Conservation (phyloP, 1,284 basidiomycete species). For the Cystobasidium sp. region DNA sequence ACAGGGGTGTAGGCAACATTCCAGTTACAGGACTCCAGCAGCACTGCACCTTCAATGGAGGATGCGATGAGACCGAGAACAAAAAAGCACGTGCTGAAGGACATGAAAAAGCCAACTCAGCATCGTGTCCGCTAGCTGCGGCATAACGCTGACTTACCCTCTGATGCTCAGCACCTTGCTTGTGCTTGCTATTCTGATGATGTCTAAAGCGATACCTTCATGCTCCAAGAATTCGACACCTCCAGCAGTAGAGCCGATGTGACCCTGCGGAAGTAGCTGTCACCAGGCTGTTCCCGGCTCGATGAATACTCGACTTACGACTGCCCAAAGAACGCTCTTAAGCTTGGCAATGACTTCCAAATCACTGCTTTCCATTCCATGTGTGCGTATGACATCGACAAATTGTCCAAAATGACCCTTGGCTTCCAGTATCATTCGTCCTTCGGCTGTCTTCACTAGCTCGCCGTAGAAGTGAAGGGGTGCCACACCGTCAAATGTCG, state of each 20-base stretch:
- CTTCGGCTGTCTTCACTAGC: conserved; percentile 92
- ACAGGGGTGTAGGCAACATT: conserved; percentile 72
- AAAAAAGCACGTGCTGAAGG: conserved; percentile 86
- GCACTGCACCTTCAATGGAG: conserved; percentile 74
- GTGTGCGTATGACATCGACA: conserved; percentile 79
- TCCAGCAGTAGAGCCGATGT: conserved; percentile 85
- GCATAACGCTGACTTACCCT: conserved; percentile 67
- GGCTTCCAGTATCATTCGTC: conserved; percentile 84
- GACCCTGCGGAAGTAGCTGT: conserved; percentile 67
- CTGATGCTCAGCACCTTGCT: conserved; percentile 87
- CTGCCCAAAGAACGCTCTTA: conserved; percentile 95
- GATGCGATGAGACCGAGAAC: conserved; percentile 82
- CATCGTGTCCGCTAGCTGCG: too few relatives aligned
- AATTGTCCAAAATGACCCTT: conserved; percentile 92
- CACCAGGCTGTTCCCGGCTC: conserved; percentile 25
- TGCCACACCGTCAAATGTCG: conserved; percentile 76
- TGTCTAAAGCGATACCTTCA: conserved; percentile 85
- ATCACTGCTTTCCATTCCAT: conserved; percentile 83
- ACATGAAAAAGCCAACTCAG: neutral
- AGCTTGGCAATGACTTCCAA: conserved; percentile 80
- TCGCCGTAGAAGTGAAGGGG: conserved; percentile 98
- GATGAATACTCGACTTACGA: conserved; percentile 65
- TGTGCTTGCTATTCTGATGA: conserved; percentile 87
- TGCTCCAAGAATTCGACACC: conserved; percentile 94
- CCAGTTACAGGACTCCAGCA: conserved; percentile 90